Conservation (phyloP, 495 filamentous ascomycete genomes). For the Aspergillus ostianus region DNA sequence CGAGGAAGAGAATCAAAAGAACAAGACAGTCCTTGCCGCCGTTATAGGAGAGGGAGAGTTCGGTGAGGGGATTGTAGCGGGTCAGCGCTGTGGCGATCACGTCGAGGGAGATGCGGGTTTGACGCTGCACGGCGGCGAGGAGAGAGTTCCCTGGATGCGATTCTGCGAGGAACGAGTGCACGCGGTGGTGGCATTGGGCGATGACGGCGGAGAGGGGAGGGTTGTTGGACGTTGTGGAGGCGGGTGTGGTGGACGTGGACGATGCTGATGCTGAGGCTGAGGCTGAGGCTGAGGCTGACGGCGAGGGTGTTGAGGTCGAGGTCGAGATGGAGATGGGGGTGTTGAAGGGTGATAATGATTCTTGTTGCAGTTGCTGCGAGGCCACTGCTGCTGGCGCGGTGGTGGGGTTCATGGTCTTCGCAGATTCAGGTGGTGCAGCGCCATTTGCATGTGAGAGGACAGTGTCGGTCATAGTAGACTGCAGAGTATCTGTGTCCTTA, state of each 20-base stretch:
- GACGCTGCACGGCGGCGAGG: conserved; percentile 62
- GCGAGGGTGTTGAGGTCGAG: neutral
- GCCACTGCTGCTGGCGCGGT: neutral
- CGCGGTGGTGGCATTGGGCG: conserved; percentile 57
- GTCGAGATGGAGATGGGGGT: neutral
- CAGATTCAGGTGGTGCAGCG: neutral
- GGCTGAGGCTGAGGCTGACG: conserved; percentile 1
- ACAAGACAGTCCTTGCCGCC: conserved; percentile 98
- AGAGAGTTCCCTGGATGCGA: conserved; percentile 56
- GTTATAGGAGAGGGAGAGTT: conserved; percentile 92
- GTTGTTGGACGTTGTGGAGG: conserved; percentile 1
- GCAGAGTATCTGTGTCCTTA: too few relatives aligned
- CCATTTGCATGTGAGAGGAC: neutral
- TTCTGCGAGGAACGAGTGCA: conserved; percentile 67
- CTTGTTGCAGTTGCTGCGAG: neutral
- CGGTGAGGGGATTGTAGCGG: conserved; percentile 62
- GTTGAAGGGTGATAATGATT: neutral
- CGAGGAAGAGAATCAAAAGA: conserved; percentile 83
- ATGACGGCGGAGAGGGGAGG: conserved; percentile 47
- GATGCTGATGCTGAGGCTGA: neutral
- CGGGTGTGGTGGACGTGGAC: conserved; percentile 1
- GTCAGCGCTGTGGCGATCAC: conserved; percentile 71
- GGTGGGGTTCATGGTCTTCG: neutral
- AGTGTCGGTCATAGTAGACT: neutral
- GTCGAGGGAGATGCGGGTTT: conserved; percentile 65